Base-by-base conservation (phyloP, 1,139 yeast species). In the Blastobotrys arbuscula region DNA sequence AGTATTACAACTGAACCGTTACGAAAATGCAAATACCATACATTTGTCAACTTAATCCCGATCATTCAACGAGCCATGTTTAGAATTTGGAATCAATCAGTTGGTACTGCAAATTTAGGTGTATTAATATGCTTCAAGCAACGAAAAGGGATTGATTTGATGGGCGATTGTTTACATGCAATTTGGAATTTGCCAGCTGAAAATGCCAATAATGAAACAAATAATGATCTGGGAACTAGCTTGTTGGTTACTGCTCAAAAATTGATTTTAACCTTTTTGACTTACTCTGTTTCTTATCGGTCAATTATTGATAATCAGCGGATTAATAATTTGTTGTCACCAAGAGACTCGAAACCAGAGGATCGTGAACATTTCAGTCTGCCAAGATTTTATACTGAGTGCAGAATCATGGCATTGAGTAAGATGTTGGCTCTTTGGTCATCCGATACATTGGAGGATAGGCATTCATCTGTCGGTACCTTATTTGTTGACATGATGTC, bases 121-220 rank as follows among this genome's bases (percentile, higher is more conserved):
- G 62, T 62, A 2, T 60, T 63, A 44, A 59, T 63, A 30, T 57
- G 60, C 47, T 66, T 66, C 51, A 62, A 64, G 48, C 66, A 65
- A 43, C 51, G 45, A 16, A 60, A 65, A 20, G 70, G 70, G 2
- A 50, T 66, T 24, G 53, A 57, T 34, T 44, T 49, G 15, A 23
- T 64, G 36, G 52, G 60, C 34, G 51, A 53, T 16, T 53, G 64
- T n/a, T 52, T 67, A 16, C 51, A 53, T 21, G 33, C 45, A 13
- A 49, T 65, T n/a, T 64, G 63, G 60, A 38, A 44, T 18, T 33
- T 43, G 36, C 51, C 51, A 23, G 53, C 50, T 20, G 9, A 12
- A 13, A 36, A 20, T 26, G 30, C 26, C 3, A n/a, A 3, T 23
- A 42, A 51, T 24, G 18, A 46, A 20, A 46, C 42, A 4, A 9